Base-by-base conservation (phyloP, 331 rosid genomes). In the Malus hybrid region DNA sequence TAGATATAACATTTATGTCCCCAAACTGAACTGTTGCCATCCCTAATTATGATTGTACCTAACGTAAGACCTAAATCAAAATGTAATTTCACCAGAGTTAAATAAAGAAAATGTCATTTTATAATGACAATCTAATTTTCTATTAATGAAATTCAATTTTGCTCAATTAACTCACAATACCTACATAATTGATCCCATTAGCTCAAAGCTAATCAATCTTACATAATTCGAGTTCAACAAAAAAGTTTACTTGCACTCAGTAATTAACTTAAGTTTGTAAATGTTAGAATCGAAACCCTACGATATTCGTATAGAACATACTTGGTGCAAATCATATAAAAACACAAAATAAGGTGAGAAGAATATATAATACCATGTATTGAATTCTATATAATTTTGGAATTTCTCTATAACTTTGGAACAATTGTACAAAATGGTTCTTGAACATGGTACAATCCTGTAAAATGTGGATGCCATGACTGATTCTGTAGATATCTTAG, bases 401-500 rank as follows among this genome's bases (percentile, higher is more conserved):
- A 63, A 29, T n/a, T 74, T 24, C 61, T 55, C 7, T 10, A 7
- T 15, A 22, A 76, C 14, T 67, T 13, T 56, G 28, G 48, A 76
- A 55, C 34, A 22, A 28, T 19, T 68, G 56, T 55, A 72, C 77
- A 72, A 72, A 64, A 42, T 19, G 33, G 44, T 63, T 52, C 19
- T 48, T 50, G 46, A 64, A 50, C 72, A 52, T 34, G 66, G 67
- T 12, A 63, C 10, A 24, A 48, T 64, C 66, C 77, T 63, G 19
- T 19, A 64, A 78, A 63, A 50, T 52, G 26, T 13, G 74, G 70
- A 79, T 58, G 22, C 69, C 78, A 73, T 57, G 74, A 39, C 22
- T 77, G 74, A 44, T 55, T 69, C 56, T 3, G 74, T 58, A 72
- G 28, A 39, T 77, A 78, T 84, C 75, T 70, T 8, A 2, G 14